These are phyloP conservation scores for Rhododendron vialii DNA, from an alignment of 148 eudicot species.

Conservation along the genomic window DNA sequence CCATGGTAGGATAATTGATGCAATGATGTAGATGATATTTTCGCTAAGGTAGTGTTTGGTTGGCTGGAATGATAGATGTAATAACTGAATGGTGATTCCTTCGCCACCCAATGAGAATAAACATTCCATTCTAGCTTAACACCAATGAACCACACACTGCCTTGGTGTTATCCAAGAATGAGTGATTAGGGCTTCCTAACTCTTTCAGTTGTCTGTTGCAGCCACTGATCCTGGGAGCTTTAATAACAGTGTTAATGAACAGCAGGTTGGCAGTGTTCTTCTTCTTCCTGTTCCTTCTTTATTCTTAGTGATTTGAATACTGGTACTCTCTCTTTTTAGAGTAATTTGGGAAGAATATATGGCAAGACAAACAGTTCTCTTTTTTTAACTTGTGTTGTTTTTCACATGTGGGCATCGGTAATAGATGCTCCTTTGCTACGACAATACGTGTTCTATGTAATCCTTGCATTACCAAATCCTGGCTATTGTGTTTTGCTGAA, in stretches of 20 bases:
- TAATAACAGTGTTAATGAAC: slow-evolving; percentile 86
- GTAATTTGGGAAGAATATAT: slow-evolving; percentile 3
- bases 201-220: slow-evolving; percentile 30
- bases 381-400: background rate
- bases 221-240: slow-evolving; percentile 82
- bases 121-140: background rate
- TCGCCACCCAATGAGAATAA: background rate
- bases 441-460: background rate
- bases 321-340: background rate
- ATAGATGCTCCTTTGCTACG: background rate
- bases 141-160: background rate
- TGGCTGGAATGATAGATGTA: background rate
- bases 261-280: slow-evolving; percentile 63
- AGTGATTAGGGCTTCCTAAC: slow-evolving; percentile 1
- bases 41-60: background rate
- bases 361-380: background rate
- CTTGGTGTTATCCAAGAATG: background rate
- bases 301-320: background rate
- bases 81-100: background rate
- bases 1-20: background rate
- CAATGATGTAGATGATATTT: background rate
- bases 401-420: too few species aligned
- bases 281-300: background rate
- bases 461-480: background rate
- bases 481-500: slow-evolving; percentile 1